These are phyloP conservation scores for Agrocybe praecox DNA, from an alignment of 768 basidiomycete species.

Conservation along the genomic window DNA sequence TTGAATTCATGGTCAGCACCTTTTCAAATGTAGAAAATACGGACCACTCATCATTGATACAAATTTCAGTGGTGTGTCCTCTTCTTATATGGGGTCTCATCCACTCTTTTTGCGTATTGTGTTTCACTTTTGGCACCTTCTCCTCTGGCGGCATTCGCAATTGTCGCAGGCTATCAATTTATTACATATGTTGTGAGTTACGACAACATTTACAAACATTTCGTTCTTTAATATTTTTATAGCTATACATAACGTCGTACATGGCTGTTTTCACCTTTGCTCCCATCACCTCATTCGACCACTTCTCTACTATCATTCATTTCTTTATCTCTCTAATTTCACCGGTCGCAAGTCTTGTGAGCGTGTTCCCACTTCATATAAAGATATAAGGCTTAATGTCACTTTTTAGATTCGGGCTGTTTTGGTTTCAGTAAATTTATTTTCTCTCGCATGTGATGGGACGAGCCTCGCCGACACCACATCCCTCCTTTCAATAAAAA, in stretches of 20 bases:
- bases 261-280: slow-evolving; percentile 77
- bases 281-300: slow-evolving; percentile 53
- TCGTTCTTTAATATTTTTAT: neutral
- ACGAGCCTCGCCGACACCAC: slow-evolving; percentile 43
- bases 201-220: too few relatives aligned
- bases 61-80: slow-evolving; percentile 65
- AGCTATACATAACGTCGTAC: slow-evolving; percentile 73
- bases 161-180: slow-evolving; percentile 73
- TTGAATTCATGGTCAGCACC: slow-evolving; percentile 37
- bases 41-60: neutral
- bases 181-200: slow-evolving; percentile 66
- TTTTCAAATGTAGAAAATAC: neutral
- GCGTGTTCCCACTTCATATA: slow-evolving; percentile 25
- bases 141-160: slow-evolving; percentile 73
- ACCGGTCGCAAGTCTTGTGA: slow-evolving; percentile 69
- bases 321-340: slow-evolving; percentile 71
- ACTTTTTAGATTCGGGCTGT: slow-evolving; percentile 59
- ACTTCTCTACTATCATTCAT: slow-evolving; percentile 65
- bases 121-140: slow-evolving; percentile 61
- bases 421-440: slow-evolving; percentile 76
- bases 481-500: slow-evolving; percentile 54
- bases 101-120: slow-evolving; percentile 72
- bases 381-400: neutral
- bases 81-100: slow-evolving; percentile 69
- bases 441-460: slow-evolving; percentile 72